Conservation (phyloP, 768 basidiomycete genomes). For the Kwoniella newhampshirensis region DNA sequence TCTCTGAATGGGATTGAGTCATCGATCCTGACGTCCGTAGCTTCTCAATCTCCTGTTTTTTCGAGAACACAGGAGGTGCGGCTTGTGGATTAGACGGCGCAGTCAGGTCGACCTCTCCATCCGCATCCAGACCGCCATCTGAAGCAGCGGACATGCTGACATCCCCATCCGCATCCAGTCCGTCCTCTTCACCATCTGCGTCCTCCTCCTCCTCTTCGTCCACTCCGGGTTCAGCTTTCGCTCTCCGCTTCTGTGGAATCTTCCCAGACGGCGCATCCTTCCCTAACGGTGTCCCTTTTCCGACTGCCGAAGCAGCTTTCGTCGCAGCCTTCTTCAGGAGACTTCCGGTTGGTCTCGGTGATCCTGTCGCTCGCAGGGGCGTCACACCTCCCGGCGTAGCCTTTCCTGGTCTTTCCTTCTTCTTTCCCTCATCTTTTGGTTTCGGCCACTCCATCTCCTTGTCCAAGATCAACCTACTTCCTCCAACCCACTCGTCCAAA, state of each 20-base stretch:
- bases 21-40: conserved; percentile 95
- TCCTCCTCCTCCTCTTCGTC: conserved; percentile 61
- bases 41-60: conserved; percentile 98
- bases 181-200: conserved; percentile 61
- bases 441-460: conserved; percentile 90
- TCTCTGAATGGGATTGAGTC: conserved; percentile 97
- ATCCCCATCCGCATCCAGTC: conserved; percentile 52
- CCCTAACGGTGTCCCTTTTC: conserved; percentile 45
- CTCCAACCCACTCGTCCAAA: conserved; percentile 93
- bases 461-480: conserved; percentile 75
- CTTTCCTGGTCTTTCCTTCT: conserved; percentile 61
- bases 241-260: conserved; percentile 33
- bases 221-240: conserved; percentile 26
- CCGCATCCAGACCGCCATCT: conserved; percentile 56
- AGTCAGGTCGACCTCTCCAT: conserved; percentile 53
- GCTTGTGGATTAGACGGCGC: conserved; percentile 58
- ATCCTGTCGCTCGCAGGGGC: conserved; percentile 21
- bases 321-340: conserved; percentile 55
- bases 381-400: conserved; percentile 28
- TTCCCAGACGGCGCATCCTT: conserved; percentile 46
- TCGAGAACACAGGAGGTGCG: conserved; percentile 72
- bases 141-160: conserved; percentile 60
- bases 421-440: conserved; percentile 51
- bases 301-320: conserved; percentile 48
- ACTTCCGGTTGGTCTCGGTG: conserved; percentile 37